Evolutionary conservation across 1,139 yeast species (phyloP).

Genomic region (Kurtzmaniella quercitrusa): DNA sequence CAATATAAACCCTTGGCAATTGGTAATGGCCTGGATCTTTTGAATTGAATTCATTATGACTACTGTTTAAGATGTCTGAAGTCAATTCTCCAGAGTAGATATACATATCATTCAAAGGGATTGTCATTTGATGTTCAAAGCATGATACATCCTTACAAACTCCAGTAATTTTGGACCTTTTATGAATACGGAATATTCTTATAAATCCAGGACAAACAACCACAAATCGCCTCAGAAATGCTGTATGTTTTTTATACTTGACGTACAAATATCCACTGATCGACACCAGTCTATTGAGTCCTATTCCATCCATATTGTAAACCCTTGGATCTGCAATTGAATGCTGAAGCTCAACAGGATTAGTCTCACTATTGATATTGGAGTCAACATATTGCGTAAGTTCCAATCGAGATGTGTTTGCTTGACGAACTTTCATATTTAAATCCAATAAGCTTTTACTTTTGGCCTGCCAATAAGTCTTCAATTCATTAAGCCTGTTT

Average conservation of each 20-base stretch:
- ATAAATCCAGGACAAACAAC: conserved; percentile 69
- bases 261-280: conserved; percentile 63
- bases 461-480: conserved; percentile 57
- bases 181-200: conserved; percentile 44
- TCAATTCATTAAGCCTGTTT: conserved; percentile 36
- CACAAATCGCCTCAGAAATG: conserved; percentile 58
- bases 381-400: conserved; percentile 60
- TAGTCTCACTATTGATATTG: conserved; percentile 44
- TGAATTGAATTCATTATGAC: conserved; percentile 42
- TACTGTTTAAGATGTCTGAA: conserved; percentile 47
- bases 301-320: conserved; percentile 52
- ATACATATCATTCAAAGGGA: conserved; percentile 66
- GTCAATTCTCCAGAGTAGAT: conserved; percentile 70
- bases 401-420: conserved; percentile 44
- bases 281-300: conserved; percentile 58
- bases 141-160: conserved; percentile 39
- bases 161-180: conserved; percentile 45
- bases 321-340: conserved; percentile 52
- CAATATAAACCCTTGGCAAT: conserved; percentile 68
- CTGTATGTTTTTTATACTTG: conserved; percentile 65
- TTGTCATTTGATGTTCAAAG: conserved; percentile 48
- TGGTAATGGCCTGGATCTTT: conserved; percentile 52
- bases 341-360: conserved; percentile 51
- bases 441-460: conserved; percentile 37
- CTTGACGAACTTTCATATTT: conserved; percentile 33